phyloP scores from a whole-genome alignment of 2,329 filamentous ascomycete genomes.

The Fusarium equiseti region DNA sequence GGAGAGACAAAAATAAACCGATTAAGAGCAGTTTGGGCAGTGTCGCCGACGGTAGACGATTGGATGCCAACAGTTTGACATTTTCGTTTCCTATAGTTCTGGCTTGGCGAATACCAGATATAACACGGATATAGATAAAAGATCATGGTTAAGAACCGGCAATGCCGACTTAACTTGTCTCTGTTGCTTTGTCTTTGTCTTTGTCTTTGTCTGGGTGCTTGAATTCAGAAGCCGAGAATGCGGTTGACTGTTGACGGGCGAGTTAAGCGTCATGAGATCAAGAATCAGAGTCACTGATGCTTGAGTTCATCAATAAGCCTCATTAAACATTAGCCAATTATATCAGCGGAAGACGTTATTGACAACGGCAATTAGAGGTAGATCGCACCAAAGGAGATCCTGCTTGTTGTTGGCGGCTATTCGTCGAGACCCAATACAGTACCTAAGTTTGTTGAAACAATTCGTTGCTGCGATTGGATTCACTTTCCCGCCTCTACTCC shows the following conservation, averaged over 20 bases:
- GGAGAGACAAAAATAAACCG: constrained; percentile 13
- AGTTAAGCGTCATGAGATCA: neutral
- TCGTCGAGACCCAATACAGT: constrained; percentile 16
- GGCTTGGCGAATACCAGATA: constrained; percentile 18
- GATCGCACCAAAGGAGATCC: constrained; percentile 4
- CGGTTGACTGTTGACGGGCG: neutral
- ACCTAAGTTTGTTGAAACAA: constrained; percentile 1
- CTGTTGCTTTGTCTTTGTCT: constrained; percentile 2
- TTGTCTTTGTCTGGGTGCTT: neutral
- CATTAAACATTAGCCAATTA: constrained; percentile 19
- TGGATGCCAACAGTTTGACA: neutral
- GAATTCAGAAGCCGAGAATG: constrained; percentile 1
- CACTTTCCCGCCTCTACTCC: neutral
- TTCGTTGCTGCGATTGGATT: constrained; percentile 26
- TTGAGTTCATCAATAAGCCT: constrained; percentile 4
- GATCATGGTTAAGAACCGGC: constrained; percentile 2
- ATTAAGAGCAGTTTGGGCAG: neutral
- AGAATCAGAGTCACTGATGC: neutral
- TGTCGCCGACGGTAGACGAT: neutral
- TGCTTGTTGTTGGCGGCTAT: constrained; percentile 27
- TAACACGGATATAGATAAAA: neutral
- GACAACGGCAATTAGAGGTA: neutral
- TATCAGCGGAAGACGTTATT: neutral
- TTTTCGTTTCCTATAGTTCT: constrained; percentile 13
- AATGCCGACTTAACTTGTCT: constrained; percentile 18